Evolutionary conservation across 2,329 filamentous ascomycete genomes (phyloP).

Genomic region (Purpureocillium lavendulum): DNA sequence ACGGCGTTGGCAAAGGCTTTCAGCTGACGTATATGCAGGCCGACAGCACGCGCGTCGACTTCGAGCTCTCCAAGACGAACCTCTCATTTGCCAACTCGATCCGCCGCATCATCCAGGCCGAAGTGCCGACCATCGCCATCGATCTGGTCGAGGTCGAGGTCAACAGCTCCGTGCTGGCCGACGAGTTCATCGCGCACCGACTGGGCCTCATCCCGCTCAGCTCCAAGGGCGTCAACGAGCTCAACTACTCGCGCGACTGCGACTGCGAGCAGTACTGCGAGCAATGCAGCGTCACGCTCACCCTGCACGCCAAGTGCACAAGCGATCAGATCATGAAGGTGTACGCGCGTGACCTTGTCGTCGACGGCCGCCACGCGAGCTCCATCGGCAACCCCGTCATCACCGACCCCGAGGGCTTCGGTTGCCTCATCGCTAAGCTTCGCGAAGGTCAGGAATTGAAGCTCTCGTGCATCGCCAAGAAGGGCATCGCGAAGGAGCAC

Average conservation of each 20-base stretch:
- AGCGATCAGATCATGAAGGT: conserved; percentile 87
- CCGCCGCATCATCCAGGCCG: conserved; percentile 82
- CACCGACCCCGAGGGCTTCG: conserved; percentile 71
- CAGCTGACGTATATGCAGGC: conserved; percentile 43
- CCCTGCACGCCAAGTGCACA: conserved; percentile 77
- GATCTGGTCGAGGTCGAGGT: conserved; percentile 87
- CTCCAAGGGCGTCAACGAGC: conserved; percentile 71
- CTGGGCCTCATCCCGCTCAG: conserved; percentile 84
- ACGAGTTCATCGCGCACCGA: conserved; percentile 92
- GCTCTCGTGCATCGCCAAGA: conserved; percentile 89
- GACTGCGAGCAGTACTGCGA: conserved; percentile 95
- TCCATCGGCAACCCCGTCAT: conserved; percentile 78
- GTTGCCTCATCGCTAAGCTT: conserved; percentile 83
- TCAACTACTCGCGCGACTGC: conserved; percentile 88
- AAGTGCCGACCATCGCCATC: conserved; percentile 90
- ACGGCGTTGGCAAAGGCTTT: neutral
- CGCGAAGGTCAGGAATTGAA: conserved; percentile 83
- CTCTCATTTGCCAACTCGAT: conserved; percentile 89
- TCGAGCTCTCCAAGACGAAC: conserved; percentile 83
- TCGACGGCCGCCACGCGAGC: conserved; percentile 61
- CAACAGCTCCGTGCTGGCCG: conserved; percentile 92
- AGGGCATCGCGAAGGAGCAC: conserved; percentile 97
- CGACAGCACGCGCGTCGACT: conserved; percentile 75
- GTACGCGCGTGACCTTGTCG: conserved; percentile 80
- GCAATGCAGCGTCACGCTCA: conserved; percentile 78